Evolutionary conservation across 805 yeast species (phyloP).

Genomic region (Candida namnaoensis): DNA sequence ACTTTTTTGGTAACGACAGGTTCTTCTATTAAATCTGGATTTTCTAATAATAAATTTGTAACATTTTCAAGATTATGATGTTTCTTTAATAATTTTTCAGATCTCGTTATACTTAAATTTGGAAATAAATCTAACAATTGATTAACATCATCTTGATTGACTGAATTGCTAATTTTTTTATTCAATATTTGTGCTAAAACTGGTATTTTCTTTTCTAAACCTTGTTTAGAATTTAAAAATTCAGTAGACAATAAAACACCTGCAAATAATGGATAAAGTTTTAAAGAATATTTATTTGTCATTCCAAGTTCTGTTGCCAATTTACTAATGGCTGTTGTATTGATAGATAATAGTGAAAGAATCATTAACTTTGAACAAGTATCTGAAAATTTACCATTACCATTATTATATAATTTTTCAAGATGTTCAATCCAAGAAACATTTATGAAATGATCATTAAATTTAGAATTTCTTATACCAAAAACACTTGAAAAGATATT

Average conservation of each 20-base stretch:
- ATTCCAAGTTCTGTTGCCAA: constrained; percentile 37
- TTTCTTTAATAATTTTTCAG: constrained; percentile 37
- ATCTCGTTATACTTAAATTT: constrained; percentile 36
- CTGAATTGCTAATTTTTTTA: not conserved
- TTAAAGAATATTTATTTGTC: constrained; percentile 30
- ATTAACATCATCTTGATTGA: constrained; percentile 27
- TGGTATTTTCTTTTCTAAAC: constrained; percentile 39
- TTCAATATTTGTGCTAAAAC: constrained; percentile 24
- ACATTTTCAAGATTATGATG: constrained; percentile 46
- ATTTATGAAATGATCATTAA: constrained; percentile 40
- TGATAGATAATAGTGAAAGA: constrained; percentile 31
- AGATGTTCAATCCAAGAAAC: constrained; percentile 49
- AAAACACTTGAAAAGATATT: constrained; percentile 35
- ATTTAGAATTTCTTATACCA: constrained; percentile 14
- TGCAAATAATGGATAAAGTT: constrained; percentile 45
- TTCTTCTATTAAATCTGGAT: constrained; percentile 34
- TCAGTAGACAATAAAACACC: constrained; percentile 41
- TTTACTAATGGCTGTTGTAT: constrained; percentile 17
- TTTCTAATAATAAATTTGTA: constrained; percentile 53
- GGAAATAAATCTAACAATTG: constrained; percentile 59
- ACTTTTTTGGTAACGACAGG: constrained; percentile 21
- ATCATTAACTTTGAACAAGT: constrained; percentile 39
- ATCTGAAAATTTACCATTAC: constrained; percentile 41
- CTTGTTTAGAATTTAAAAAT: constrained; percentile 40
- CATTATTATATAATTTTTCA: constrained; percentile 50